Evolutionary conservation across 306 rosid genomes (phyloP).

Genomic region (Trifolium repens): DNA sequence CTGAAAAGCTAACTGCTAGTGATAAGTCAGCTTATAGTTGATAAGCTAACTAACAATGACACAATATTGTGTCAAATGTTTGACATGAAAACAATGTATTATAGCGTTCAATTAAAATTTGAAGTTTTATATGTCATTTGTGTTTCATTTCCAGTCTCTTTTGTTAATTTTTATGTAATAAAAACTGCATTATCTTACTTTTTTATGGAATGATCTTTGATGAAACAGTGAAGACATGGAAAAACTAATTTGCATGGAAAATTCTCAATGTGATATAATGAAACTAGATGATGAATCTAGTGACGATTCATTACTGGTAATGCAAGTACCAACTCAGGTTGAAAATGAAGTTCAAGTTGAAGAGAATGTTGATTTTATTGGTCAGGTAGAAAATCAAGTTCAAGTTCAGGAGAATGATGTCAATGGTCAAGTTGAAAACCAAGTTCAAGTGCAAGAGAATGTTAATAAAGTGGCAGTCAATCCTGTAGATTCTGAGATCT

Average conservation of each 20-base stretch:
- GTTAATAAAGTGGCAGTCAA: too few species aligned
- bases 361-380: too few species aligned
- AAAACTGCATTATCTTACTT: conserved; percentile 16
- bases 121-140: conserved; percentile 12
- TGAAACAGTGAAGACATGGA: conserved; percentile 41
- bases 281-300: neutral
- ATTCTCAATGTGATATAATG: neutral
- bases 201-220: conserved; percentile 41
- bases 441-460: too few species aligned
- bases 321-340: neutral
- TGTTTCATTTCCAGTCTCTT: conserved; percentile 2
- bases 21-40: too few species aligned
- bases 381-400: too few species aligned
- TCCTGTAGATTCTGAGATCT: too few species aligned
- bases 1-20: too few species aligned
- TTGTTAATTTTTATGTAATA: neutral
- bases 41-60: too few species aligned
- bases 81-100: neutral
- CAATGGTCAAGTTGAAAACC: too few species aligned
- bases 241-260: conserved; percentile 51
- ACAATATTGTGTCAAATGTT: too few species aligned
- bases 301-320: neutral
- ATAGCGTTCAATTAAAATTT: neutral
- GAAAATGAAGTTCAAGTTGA: too few species aligned
- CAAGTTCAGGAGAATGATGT: too few species aligned